These are phyloP conservation scores for Paramyrothecium sp. DNA, from an alignment of 2,329 filamentous ascomycete genomes.

Conservation along the genomic window DNA sequence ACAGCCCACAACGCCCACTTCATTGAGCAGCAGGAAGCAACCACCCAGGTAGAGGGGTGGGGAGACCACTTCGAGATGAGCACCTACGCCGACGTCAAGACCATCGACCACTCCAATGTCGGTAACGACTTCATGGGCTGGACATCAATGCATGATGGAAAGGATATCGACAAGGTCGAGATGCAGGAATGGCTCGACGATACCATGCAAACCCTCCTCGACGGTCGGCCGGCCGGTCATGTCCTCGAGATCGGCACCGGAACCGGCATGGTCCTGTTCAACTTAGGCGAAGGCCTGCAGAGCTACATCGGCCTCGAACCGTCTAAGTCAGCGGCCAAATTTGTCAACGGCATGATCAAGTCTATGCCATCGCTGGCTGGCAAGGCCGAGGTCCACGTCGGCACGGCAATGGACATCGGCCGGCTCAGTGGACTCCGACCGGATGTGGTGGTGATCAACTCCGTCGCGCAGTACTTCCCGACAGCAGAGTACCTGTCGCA, in stretches of 20 bases:
- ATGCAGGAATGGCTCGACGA: slow-evolving; percentile 19
- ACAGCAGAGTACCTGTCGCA: slow-evolving; percentile 3
- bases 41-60: slow-evolving; percentile 5
- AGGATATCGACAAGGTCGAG: slow-evolving; percentile 7
- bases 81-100: slow-evolving; percentile 3
- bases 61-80: slow-evolving; percentile 3
- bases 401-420: background rate
- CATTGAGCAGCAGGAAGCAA: background rate
- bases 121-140: slow-evolving; percentile 13
- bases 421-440: background rate
- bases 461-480: slow-evolving; percentile 7
- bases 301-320: background rate
- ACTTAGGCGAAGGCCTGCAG: background rate
- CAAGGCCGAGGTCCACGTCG: background rate
- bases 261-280: slow-evolving; percentile 9
- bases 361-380: background rate
- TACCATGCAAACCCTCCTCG: slow-evolving; percentile 5
- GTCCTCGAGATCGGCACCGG: slow-evolving; percentile 15
- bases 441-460: slow-evolving; percentile 5
- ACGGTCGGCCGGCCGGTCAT: background rate
- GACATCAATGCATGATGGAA: slow-evolving; percentile 15
- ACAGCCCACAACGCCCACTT: background rate
- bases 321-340: background rate
- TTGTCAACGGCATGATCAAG: background rate
- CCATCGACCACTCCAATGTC: background rate